Conservation (phyloP, 306 rosid species). For the Bauhinia variegata region DNA sequence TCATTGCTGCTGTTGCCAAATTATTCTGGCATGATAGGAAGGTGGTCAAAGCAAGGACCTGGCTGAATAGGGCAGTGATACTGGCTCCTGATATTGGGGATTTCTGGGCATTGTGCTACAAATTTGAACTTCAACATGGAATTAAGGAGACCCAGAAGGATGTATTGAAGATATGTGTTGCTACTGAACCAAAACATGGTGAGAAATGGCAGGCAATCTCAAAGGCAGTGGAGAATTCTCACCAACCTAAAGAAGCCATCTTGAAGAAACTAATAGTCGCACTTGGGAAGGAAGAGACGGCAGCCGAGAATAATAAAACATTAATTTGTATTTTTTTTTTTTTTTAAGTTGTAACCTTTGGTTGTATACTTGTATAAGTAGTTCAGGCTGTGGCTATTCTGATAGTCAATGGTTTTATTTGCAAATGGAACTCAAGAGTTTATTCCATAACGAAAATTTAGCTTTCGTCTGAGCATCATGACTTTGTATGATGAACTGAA, state of each 20-base stretch:
- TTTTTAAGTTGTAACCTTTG: too few relatives aligned
- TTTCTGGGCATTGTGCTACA: slow-evolving; percentile 85
- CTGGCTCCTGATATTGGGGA: slow-evolving; percentile 93
- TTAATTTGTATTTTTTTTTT: slow-evolving; percentile 17
- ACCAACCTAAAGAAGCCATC: slow-evolving; percentile 78
- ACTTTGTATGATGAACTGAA: background rate
- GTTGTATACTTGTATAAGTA: too few relatives aligned
- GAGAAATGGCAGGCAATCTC: slow-evolving; percentile 86
- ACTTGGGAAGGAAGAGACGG: slow-evolving; percentile 81
- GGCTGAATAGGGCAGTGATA: slow-evolving; percentile 88
- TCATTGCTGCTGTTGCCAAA: slow-evolving; percentile 84
- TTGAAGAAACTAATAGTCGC: slow-evolving; percentile 81
- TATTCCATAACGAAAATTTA: background rate
- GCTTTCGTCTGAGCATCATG: background rate
- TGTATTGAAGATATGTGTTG: slow-evolving; percentile 66
- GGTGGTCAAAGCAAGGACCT: slow-evolving; percentile 88
- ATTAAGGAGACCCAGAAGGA: slow-evolving; percentile 82
- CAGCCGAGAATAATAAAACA: slow-evolving; percentile 64
- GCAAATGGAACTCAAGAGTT: background rate
- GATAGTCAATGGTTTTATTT: too few relatives aligned
- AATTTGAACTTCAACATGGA: slow-evolving; percentile 92
- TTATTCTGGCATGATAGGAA: slow-evolving; percentile 87
- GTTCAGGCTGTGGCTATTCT: too few relatives aligned
- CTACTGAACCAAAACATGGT: slow-evolving; percentile 93
- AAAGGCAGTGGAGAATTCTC: slow-evolving; percentile 90